Conservation (phyloP, 805 yeast species). For the Saturnispora diversa region DNA sequence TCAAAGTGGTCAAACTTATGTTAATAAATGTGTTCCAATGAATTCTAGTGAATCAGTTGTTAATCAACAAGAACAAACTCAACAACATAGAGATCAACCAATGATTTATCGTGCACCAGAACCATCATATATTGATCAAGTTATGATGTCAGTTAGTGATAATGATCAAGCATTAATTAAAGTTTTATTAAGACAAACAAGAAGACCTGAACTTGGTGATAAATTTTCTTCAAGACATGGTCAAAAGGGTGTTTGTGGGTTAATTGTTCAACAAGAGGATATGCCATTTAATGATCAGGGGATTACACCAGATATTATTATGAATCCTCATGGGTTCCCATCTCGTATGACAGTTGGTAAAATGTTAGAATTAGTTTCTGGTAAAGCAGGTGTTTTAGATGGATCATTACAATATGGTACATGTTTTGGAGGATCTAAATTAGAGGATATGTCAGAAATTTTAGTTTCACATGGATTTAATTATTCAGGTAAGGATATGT, state of each 20-base stretch:
- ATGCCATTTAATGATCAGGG: conserved; percentile 94
- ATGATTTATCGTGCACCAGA: conserved; percentile 91
- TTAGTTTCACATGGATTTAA: conserved; percentile 85
- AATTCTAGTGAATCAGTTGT: conserved; percentile 65
- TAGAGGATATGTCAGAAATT: conserved; percentile 89
- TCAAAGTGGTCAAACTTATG: conserved; percentile 87
- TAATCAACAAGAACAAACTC: conserved; percentile 23
- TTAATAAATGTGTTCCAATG: conserved; percentile 87
- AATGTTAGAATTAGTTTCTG: conserved; percentile 92
- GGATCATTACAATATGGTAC: conserved; percentile 94
- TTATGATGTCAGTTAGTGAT: conserved; percentile 93
- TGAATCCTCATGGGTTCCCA: conserved; percentile 99
- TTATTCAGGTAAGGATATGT: conserved; percentile 96
- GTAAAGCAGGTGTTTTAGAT: conserved; percentile 94
- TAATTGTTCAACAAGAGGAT: conserved; percentile 94
- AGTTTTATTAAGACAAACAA: conserved; percentile 85
- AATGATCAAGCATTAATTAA: conserved; percentile 91
- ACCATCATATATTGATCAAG: conserved; percentile 92
- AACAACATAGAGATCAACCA: conserved; percentile 78
- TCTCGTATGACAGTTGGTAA: conserved; percentile 99
- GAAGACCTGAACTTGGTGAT: conserved; percentile 97
- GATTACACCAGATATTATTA: conserved; percentile 87
- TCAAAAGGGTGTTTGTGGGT: conserved; percentile 98
- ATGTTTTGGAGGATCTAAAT: conserved; percentile 95
- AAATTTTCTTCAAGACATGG: conserved; percentile 97